These are phyloP conservation scores for Acrocalymma vagum DNA, from an alignment of 2,329 filamentous ascomycete genomes.

Conservation along the genomic window DNA sequence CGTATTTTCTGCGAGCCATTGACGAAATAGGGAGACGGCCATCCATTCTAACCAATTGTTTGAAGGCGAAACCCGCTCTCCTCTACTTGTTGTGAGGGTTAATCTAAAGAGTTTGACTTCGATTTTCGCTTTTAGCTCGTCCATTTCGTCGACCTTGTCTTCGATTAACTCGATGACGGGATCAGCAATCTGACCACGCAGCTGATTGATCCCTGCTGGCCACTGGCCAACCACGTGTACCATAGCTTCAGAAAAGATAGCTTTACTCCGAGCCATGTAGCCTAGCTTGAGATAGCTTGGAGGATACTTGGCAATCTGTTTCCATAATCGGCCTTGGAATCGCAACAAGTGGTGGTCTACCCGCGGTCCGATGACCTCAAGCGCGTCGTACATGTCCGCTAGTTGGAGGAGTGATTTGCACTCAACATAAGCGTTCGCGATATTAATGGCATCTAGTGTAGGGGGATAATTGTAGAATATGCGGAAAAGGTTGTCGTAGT, in stretches of 20 bases:
- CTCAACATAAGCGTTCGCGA: slow-evolving; percentile 90
- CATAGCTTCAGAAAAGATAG: slow-evolving; percentile 79
- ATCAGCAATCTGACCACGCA: slow-evolving; percentile 75
- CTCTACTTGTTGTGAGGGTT: slow-evolving; percentile 77
- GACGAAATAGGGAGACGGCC: slow-evolving; percentile 83
- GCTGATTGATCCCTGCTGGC: slow-evolving; percentile 80
- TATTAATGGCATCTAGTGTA: slow-evolving; percentile 82
- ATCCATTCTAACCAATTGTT: slow-evolving; percentile 91
- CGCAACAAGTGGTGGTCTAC: slow-evolving; percentile 94
- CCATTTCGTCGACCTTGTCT: slow-evolving; percentile 92
- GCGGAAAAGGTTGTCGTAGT: slow-evolving; percentile 95
- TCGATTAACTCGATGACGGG: slow-evolving; percentile 88
- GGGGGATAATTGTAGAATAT: slow-evolving; percentile 96
- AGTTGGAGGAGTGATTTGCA: slow-evolving; percentile 89
- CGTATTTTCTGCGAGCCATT: slow-evolving; percentile 93
- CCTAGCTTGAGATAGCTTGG: slow-evolving; percentile 91
- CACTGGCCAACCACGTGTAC: slow-evolving; percentile 96
- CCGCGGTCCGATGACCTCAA: slow-evolving; percentile 84
- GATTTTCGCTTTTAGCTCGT: slow-evolving; percentile 80
- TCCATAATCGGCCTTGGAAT: slow-evolving; percentile 90
- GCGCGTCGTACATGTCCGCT: slow-evolving; percentile 94
- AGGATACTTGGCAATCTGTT: slow-evolving; percentile 95
- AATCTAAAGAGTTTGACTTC: slow-evolving; percentile 85
- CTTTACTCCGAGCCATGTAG: slow-evolving; percentile 82
- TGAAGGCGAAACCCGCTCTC: slow-evolving; percentile 81